Evolutionary conservation across 2,329 filamentous ascomycete genomes (phyloP), one percentile per base, ranked within the genome.

Genomic region (Ascochyta viciae-villosae): DNA sequence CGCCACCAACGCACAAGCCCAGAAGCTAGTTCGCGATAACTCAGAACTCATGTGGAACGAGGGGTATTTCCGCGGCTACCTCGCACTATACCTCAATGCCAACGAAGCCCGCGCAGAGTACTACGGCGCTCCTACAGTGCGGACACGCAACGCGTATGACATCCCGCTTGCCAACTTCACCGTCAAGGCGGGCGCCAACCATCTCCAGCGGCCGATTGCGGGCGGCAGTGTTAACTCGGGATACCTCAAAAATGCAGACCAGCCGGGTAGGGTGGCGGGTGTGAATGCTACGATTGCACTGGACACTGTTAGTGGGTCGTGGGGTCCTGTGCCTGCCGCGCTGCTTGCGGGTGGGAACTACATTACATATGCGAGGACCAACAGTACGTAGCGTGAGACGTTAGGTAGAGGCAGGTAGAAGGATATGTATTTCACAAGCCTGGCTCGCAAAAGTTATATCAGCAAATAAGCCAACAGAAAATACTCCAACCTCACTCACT

Each of bases 161-260:
- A 80, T 89, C 40, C 80, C 82, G 3, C 73, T 90, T 10, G 87
- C 86, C 2, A 88, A 87, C 71, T 90, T 90, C 68, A 88, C 86
- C 0, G 86, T 90, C 19, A 66, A 81, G 51, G 79, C 74, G n/a
- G 85, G 85, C 1, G 85, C 80, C 50, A 89, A 89, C 62, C 79
- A 77, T 54, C 67, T 89, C 37, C 65, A 76, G 53, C 65, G 82
- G 9, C 76, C 78, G 4, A 75, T 80, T 37, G 77, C 74, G 2
- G 74, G 76, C 4, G 55, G 50, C 13, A 54, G 26, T 7, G 54
- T 57, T 3, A 53, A 26, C 33, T 48, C 43, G 6, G 54, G 49
- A 7, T 52, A 53, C 9, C 35, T 53, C 22, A 57, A 50, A 49
- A 41, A 53, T 7, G 54, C 49, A 3, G 44, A 53, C 3, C 34